These are phyloP conservation scores for Amylocarpus encephaloides DNA, from an alignment of 2,329 filamentous ascomycete species.

Conservation along the genomic window DNA sequence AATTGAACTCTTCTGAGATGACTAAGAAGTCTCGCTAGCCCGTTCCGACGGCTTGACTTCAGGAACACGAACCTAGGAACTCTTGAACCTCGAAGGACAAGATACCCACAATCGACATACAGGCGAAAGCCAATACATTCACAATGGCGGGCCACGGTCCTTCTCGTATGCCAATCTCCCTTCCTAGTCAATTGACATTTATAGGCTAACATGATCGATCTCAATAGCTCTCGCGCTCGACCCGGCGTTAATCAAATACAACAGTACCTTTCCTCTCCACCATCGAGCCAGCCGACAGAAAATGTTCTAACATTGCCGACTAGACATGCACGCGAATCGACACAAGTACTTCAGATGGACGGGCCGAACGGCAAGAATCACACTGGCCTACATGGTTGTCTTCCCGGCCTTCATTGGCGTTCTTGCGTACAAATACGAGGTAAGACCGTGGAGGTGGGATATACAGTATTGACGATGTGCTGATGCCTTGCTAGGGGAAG, in stretches of 20 bases:
- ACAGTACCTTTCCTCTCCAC: conserved; percentile 35
- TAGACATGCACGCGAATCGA: conserved; percentile 78
- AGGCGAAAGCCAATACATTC: conserved; percentile 22
- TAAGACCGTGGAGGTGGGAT: conserved; percentile 44
- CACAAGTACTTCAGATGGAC: conserved; percentile 97
- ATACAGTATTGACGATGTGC: conserved; percentile 9
- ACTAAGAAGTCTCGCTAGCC: neutral
- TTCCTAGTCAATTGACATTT: neutral
- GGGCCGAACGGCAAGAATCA: conserved; percentile 70
- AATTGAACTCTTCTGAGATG: neutral
- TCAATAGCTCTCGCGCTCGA: conserved; percentile 28
- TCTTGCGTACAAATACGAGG: conserved; percentile 75
- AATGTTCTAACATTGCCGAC: conserved; percentile 7
- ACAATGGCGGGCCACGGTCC: conserved; percentile 44
- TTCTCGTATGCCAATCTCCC: conserved; percentile 34
- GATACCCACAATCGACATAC: conserved; percentile 2
- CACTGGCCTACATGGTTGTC: conserved; percentile 67
- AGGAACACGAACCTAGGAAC: neutral
- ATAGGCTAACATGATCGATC: conserved; percentile 9
- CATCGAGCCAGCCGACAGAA: conserved; percentile 6
- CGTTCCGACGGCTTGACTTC: neutral
- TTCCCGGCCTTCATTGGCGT: conserved; percentile 67
- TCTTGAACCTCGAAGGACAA: neutral
- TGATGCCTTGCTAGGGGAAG: conserved; percentile 59
- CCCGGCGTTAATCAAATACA: conserved; percentile 51